Evolutionary conservation across 176 grass and related monocot species (phyloP).

Genomic region (Triticum urartu): DNA sequence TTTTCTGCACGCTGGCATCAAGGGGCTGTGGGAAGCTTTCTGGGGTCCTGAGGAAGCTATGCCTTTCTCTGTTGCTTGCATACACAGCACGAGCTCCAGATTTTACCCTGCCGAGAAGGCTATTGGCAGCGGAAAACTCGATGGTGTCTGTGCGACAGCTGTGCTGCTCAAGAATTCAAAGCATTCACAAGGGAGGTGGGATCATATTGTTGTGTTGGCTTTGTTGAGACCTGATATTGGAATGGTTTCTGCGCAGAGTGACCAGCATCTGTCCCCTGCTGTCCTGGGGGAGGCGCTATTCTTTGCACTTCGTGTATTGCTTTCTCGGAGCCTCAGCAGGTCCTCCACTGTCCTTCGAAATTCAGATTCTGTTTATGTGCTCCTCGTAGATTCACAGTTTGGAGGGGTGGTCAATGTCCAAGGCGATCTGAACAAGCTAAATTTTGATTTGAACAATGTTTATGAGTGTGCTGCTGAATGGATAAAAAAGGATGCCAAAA

Average conservation of each 20-base stretch:
- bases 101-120: conserved; percentile 96
- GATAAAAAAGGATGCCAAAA: conserved; percentile 76
- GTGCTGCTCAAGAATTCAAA: conserved; percentile 65
- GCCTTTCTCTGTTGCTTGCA: conserved; percentile 89
- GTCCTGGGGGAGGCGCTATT: conserved; percentile 89
- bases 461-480: conserved; percentile 88
- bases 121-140: conserved; percentile 76
- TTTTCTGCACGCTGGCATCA: conserved; percentile 81
- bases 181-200: conserved; percentile 80
- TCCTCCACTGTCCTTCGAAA: conserved; percentile 69
- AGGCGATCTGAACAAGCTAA: conserved; percentile 85
- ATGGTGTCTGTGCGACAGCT: conserved; percentile 83
- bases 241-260: conserved; percentile 44
- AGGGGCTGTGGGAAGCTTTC: conserved; percentile 90
- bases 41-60: conserved; percentile 77
- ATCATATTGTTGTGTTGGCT: conserved; percentile 81
- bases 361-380: conserved; percentile 78
- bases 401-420: conserved; percentile 88
- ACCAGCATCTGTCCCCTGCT: conserved; percentile 55
- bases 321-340: conserved; percentile 89
- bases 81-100: conserved; percentile 87
- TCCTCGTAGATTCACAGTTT: conserved; percentile 94
- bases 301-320: conserved; percentile 81
- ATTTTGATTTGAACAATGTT: conserved; percentile 78
- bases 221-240: conserved; percentile 80